Conservation (phyloP, 495 filamentous ascomycete genomes). For the Bathelium albidoporum region DNA sequence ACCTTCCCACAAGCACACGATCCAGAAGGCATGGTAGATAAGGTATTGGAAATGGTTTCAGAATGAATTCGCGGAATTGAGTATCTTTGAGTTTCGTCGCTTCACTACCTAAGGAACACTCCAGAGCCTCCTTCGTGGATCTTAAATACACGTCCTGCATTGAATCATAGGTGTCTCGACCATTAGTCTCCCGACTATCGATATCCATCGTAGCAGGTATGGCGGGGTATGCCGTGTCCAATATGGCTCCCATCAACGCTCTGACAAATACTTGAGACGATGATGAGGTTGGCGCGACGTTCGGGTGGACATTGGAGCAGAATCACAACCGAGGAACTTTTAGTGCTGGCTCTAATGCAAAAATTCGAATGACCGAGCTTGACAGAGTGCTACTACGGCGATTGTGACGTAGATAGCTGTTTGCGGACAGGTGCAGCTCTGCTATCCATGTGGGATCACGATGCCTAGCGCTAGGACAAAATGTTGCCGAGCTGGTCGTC, state of each 20-base stretch:
- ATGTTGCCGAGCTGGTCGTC: neutral
- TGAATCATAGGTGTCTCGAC: neutral
- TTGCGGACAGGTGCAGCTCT: too few relatives aligned
- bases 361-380: neutral
- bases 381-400: neutral
- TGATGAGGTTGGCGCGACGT: neutral
- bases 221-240: neutral
- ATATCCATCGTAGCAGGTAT: neutral
- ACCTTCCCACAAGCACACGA: constrained; percentile 37
- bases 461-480: too few relatives aligned
- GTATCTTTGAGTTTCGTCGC: neutral
- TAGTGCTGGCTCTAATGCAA: neutral
- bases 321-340: neutral
- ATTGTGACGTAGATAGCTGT: neutral
- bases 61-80: neutral
- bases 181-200: neutral
- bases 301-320: neutral
- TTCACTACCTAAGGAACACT: too few relatives aligned
- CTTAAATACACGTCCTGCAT: too few relatives aligned
- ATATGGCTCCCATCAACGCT: neutral
- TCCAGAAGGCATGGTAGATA: constrained; percentile 30
- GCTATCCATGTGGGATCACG: too few relatives aligned
- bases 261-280: neutral
- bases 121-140: too few relatives aligned
- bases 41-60: neutral